A percentile compares a stretch with the other conserved stretches of the same genome.
phyloP scores from a whole-genome alignment of 352 stramenopile species.

The Globisporangium cederbergense region DNA sequence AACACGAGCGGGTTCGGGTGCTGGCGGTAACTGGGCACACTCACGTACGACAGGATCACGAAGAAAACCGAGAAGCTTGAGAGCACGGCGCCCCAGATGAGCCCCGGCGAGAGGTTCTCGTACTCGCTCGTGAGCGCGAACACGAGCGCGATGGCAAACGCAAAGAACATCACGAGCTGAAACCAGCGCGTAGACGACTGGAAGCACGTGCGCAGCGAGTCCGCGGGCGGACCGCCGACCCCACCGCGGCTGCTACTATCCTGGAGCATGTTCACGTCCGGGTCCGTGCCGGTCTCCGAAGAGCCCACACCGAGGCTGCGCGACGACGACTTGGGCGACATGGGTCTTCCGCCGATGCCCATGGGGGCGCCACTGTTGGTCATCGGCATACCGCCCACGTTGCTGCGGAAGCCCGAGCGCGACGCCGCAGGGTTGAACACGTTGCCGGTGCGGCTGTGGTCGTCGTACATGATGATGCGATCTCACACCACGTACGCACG shows the following conservation, averaged over 20 bases:
- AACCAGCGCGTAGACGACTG: constrained; percentile 81
- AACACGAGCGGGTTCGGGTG: constrained; percentile 89
- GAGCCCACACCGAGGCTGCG: constrained; percentile 30
- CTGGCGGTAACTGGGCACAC: constrained; percentile 74
- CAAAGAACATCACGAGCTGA: constrained; percentile 82
- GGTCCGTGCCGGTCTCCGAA: constrained; percentile 34
- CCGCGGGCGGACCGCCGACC: constrained; percentile 9
- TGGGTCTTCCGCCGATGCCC: constrained; percentile 1
- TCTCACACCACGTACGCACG: not conserved
- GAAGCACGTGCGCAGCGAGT: constrained; percentile 53
- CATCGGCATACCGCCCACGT: not conserved
- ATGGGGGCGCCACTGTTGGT: not conserved
- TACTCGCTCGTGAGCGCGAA: constrained; percentile 64
- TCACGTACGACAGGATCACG: constrained; percentile 81
- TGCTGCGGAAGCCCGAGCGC: constrained; percentile 15
- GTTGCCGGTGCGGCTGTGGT: constrained; percentile 9
- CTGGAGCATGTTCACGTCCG: constrained; percentile 47
- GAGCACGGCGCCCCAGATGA: constrained; percentile 84
- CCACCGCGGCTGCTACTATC: constrained; percentile 25
- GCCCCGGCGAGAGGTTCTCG: constrained; percentile 69
- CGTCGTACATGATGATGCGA: constrained; percentile 8
- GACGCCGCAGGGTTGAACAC: constrained; percentile 5
- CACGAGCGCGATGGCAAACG: constrained; percentile 57
- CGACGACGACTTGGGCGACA: constrained; percentile 35
- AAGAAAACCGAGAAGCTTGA: constrained; percentile 85